Base-by-base conservation (phyloP, 768 basidiomycete genomes). In the Trametes villosa region DNA sequence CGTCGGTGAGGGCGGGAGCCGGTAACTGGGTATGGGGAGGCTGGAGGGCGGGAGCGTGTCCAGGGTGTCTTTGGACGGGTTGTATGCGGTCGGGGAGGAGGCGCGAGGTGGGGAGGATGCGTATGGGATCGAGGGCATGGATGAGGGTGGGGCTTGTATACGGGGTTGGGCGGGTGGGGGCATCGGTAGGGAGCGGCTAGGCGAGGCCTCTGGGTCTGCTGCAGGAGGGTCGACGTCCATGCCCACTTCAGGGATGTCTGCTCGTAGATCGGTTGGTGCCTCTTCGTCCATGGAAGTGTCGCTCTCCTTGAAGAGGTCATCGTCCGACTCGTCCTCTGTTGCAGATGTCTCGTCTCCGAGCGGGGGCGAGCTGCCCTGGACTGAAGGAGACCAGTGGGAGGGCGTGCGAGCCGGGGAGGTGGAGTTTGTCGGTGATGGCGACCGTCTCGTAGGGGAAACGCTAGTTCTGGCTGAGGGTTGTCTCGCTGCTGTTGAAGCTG, bases 301-400 rank as follows among this genome's bases (percentile, higher is more conserved):
- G 36, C 13, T 18, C 6, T 42, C 24, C 3, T 4, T 17, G 34
- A 13, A 20, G 4, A 47, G 33, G 8, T 42, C 44, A 26, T 38
- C 45, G 15, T 46, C 48, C 3, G 22, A 18, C 17, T 65, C 53
- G 6, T 53, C 64, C 40, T 59, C 60, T n/a, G 52, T 53, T 2
- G 45, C 52, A 6, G 58, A 65, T 20, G 50, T 45, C 22, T 8
- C 29, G 42, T 20, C 18, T n/a, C 9, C 36, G 30, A 8, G 8
- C 15, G 9, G 31, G 7, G 9, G 30, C 6, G 62, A 49, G 31
- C 60, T 62, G 12, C 57, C 66, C 29, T 40, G 33, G 9, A 54
- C 40, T 0, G 66, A 67, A 9, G 64, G 62, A 8, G 64, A 65
- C 67, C 67, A 67, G 7, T 63, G 30, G 20, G 67, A 67, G 1